Evolutionary conservation across 768 basidiomycete genomes (phyloP).

Genomic region (Phlebiopsis flavidoalba): DNA sequence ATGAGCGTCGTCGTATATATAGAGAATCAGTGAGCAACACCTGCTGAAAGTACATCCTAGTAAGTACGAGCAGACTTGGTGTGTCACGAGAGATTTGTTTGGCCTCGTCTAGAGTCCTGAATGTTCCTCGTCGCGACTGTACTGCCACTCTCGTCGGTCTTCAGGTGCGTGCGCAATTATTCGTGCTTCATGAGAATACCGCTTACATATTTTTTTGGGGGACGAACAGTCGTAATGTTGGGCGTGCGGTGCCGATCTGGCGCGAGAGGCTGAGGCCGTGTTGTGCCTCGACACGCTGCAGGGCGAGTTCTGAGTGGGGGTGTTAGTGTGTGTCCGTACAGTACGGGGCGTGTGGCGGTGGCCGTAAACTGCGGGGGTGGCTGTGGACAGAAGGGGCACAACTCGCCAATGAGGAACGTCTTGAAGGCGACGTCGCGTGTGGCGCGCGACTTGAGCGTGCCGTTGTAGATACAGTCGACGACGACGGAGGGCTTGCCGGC

Average conservation of each 20-base stretch:
- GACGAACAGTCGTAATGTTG: too few species aligned
- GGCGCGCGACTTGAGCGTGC: conserved; percentile 51
- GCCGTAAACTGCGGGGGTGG: background rate
- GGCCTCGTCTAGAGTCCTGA: too few species aligned
- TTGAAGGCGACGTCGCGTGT: conserved; percentile 63
- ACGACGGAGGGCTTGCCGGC: conserved; percentile 60
- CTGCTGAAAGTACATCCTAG: too few species aligned
- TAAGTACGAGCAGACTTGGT: too few species aligned
- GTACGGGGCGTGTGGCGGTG: background rate
- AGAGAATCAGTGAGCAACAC: too few species aligned
- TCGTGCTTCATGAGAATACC: too few species aligned
- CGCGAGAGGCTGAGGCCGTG: conserved; percentile 58
- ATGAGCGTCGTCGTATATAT: too few species aligned
- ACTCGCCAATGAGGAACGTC: conserved; percentile 61
- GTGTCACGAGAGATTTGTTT: too few species aligned
- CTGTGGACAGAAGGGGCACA: background rate
- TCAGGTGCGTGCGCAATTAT: too few species aligned
- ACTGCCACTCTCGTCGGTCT: too few species aligned
- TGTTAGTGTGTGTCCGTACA: background rate
- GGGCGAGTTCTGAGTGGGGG: conserved; percentile 50
- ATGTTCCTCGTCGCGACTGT: too few species aligned
- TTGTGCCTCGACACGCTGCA: conserved; percentile 68
- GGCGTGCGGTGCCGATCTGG: conserved; percentile 64
- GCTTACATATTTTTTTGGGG: too few species aligned
- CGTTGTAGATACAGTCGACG: conserved; percentile 68